These are phyloP conservation scores for Penicillium rolfsii DNA, from an alignment of 2,329 filamentous ascomycete species.

Conservation along the genomic window DNA sequence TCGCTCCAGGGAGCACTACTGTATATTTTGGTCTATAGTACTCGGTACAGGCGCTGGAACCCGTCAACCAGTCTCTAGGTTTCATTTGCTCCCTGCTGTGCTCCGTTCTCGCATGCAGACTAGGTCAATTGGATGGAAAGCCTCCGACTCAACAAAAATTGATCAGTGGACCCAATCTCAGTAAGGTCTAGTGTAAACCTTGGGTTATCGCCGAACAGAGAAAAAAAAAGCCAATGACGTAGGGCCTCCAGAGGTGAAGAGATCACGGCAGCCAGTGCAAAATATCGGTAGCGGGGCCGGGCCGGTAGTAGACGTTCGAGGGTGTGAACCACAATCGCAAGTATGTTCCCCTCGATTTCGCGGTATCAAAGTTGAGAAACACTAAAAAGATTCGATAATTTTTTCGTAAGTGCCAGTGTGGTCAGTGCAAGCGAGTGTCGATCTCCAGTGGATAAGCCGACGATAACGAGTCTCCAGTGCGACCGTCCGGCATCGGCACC, in stretches of 20 bases:
- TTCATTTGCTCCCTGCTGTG: no score
- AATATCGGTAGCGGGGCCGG: background rate
- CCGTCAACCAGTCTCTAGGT: no score
- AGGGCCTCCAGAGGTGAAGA: background rate
- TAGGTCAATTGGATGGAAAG: background rate
- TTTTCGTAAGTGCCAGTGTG: background rate
- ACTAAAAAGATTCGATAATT: background rate
- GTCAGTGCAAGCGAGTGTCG: constrained; percentile 1
- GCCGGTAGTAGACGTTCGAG: background rate
- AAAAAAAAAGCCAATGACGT: constrained; percentile 5
- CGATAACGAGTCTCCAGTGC: constrained; percentile 7
- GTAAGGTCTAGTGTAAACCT: background rate
- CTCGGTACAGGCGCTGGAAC: no score
- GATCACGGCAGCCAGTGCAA: background rate
- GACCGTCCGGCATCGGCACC: constrained; percentile 8
- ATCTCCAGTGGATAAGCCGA: background rate
- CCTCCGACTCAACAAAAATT: background rate
- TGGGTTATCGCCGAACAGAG: background rate
- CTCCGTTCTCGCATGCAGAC: background rate
- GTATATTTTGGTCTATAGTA: background rate
- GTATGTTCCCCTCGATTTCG: background rate
- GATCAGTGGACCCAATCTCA: background rate
- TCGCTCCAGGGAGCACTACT: background rate
- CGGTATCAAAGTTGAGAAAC: background rate
- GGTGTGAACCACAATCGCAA: background rate